These are phyloP conservation scores for Porcisia deanei DNA, from an alignment of 208 protist species.

Conservation along the genomic window DNA sequence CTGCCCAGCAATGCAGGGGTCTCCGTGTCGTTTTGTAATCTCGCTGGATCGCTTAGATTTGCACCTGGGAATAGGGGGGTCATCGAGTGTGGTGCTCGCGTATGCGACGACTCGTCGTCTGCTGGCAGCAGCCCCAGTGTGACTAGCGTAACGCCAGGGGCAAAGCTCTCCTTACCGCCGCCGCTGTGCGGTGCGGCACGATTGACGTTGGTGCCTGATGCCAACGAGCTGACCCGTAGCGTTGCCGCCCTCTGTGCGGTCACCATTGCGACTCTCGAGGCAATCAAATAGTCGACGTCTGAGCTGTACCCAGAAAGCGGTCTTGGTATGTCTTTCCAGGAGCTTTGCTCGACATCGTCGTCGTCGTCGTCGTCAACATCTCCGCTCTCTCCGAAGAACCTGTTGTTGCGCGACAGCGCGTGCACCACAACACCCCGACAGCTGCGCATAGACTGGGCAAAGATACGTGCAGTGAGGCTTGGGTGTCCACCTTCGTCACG, in stretches of 20 bases:
- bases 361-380: constrained; percentile 4
- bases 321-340: not conserved
- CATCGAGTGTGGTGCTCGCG: not conserved
- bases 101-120: constrained; percentile 6
- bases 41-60: constrained; percentile 3
- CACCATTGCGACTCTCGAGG: not conserved
- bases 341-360: not conserved
- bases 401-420: not conserved
- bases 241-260: not conserved
- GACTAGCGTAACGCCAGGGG: constrained; percentile 2
- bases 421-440: not conserved
- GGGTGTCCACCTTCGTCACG: not conserved
- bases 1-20: not conserved
- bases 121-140: constrained; percentile 1
- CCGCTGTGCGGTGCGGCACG: not conserved
- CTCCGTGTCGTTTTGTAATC: not conserved
- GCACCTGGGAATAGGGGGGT: not conserved
- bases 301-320: not conserved
- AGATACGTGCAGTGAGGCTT: not conserved
- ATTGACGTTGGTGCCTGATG: not conserved
- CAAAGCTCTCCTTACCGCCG: constrained; percentile 13
- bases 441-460: not conserved
- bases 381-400: not conserved
- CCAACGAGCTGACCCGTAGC: not conserved
- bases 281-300: not conserved